Evolutionary conservation across 192 early-diverging fungal genomes (phyloP).

Genomic region (Pilaira anomala): DNA sequence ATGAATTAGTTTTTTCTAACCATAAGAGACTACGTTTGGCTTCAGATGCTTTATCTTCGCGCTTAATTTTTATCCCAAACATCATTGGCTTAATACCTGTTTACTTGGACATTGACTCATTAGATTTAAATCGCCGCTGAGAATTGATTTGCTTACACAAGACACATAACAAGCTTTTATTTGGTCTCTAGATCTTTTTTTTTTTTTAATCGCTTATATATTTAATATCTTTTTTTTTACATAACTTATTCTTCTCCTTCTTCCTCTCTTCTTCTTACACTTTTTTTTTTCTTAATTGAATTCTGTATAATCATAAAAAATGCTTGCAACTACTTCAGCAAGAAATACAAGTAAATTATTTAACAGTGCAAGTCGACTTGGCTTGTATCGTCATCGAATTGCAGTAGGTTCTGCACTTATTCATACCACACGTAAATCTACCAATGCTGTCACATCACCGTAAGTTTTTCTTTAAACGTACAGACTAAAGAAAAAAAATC

Average conservation of each 20-base stretch:
- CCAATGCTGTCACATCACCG: constrained; percentile 2
- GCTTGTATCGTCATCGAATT: constrained; percentile 1
- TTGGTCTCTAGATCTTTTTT: constrained; percentile 19
- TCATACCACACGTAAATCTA: constrained; percentile 9
- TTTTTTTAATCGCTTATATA: constrained; percentile 18
- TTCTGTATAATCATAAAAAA: not conserved
- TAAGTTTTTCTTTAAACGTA: not conserved
- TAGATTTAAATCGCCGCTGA: not conserved
- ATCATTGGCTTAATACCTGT: no score
- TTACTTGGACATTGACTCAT: no score
- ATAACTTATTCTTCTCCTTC: not conserved
- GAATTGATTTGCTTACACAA: not conserved
- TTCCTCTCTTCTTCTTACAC: not conserved
- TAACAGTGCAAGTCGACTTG: not conserved
- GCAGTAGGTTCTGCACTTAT: constrained; percentile 1
- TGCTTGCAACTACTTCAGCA: constrained; percentile 19
- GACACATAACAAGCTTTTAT: no score
- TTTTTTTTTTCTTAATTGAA: not conserved
- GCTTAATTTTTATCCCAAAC: no score
- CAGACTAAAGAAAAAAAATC: no score
- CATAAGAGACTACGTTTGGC: no score
- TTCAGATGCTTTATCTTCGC: no score
- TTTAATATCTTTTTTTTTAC: constrained; percentile 5
- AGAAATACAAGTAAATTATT: not conserved
- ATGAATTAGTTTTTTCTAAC: no score